Percentiles rank a stretch among this genome's conserved stretches.
Conservation (phyloP, 1,284 basidiomycete species). For the Pseudozyma sp. region DNA sequence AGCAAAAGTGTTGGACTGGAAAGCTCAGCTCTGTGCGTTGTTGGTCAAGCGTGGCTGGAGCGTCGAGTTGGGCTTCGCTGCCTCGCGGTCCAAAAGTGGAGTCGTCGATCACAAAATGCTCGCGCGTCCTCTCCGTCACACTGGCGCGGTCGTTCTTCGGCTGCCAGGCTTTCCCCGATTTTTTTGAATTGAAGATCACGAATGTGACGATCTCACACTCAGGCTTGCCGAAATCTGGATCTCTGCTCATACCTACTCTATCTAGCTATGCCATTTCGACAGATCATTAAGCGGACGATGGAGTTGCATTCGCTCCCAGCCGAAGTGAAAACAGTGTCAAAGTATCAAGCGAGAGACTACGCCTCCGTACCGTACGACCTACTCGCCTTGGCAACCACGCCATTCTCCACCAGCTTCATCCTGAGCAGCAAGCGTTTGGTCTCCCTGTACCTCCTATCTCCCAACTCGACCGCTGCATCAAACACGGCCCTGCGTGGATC, state of each 20-base stretch:
- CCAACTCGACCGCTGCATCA: conserved; percentile 78
- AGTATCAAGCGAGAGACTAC: background rate
- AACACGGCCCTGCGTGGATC: conserved; percentile 81
- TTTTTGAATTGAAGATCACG: too few species aligned
- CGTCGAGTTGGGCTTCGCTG: background rate
- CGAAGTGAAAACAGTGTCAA: too few species aligned
- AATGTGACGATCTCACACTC: conserved; percentile 5
- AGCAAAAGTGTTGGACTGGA: conserved; percentile 10
- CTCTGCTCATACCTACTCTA: too few species aligned
- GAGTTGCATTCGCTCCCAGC: too few species aligned
- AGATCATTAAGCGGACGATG: too few species aligned
- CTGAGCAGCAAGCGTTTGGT: conserved; percentile 81
- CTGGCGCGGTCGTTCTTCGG: too few species aligned
- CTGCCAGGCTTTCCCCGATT: too few species aligned
- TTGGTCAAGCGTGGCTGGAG: conserved; percentile 17
- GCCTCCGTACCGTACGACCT: conserved; percentile 19
- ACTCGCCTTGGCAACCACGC: conserved; percentile 34
- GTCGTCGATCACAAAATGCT: conserved; percentile 43
- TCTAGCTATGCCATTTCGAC: too few species aligned
- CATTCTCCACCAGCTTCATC: conserved; percentile 75
- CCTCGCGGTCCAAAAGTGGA: conserved; percentile 19
- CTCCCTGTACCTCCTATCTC: conserved; percentile 76
- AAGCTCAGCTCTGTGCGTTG: conserved; percentile 13
- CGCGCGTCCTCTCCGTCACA: conserved; percentile 25
- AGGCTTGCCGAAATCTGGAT: too few species aligned